Evolutionary conservation across 1,139 yeast species (phyloP), one percentile per base, ranked within the genome.

Genomic region (Trichomonascaceae sp.): DNA sequence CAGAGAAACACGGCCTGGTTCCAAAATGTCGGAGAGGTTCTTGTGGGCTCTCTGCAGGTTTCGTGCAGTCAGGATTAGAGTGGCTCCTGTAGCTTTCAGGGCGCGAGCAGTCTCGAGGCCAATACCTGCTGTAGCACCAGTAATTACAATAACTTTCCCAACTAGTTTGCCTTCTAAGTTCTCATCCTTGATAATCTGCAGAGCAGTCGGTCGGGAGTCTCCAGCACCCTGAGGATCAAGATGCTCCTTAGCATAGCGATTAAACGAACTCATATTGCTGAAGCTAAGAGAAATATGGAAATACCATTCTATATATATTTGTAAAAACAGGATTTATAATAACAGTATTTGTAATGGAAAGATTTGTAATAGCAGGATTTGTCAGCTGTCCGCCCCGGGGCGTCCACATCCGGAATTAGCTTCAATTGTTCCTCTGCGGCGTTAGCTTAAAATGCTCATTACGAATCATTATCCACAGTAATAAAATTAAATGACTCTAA

Each of bases 91-190:
- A 18, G 24, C 24, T 7, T 17, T 43, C 22, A 13, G 45, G 1
- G 75, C 76, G 51, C 65, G 63, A 41, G 75, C 77, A 61, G 76
- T 71, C 41, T 76, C 73, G 57, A 65, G 68, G 15, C 80, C 81
- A 53, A 76, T 73, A 49, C 72, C 70, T 48, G 51, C 49, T 32
- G 72, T 68, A 27, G 67, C 63, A 38, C 79, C 80, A 1, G 79
- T 75, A 24, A 76, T 69, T 27, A 73, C 52, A n/a, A 70, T 74
- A 1, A 60, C 61, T 54, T 67, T 72, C 3, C 70, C 74, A 19
- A 19, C n/a, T 24, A 20, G 22, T 19, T 43, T 43, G 19, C 45
- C 45, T 3, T 7, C 3, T 4, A 43, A 24, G 45, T 43, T n/a
- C 7, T 43, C 27, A 19, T 43, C 45, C 22, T 43, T 3, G 10